A percentile compares a stretch with the other conserved stretches of the same genome.
These are phyloP conservation scores for Boletus sp. DNA, from an alignment of 768 basidiomycete species.

Conservation along the genomic window DNA sequence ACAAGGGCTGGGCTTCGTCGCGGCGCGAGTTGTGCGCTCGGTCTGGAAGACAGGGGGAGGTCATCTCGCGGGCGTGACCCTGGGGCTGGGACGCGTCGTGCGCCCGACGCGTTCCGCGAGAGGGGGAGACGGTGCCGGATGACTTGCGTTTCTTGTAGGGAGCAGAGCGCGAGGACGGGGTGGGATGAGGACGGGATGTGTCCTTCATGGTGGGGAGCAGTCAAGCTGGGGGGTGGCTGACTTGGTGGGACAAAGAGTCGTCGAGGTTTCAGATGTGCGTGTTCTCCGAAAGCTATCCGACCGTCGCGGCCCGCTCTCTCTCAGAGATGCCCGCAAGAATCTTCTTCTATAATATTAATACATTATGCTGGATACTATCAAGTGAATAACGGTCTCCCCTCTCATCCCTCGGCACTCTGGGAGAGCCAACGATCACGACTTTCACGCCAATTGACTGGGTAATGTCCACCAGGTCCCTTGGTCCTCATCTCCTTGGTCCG, in stretches of 20 bases:
- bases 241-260: constrained; percentile 6
- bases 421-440: background rate
- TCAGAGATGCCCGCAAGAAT: background rate
- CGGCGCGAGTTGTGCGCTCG: constrained; percentile 4
- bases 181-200: constrained; percentile 16
- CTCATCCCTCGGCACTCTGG: background rate
- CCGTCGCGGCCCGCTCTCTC: constrained; percentile 2
- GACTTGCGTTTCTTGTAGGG: constrained; percentile 21
- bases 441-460: background rate
- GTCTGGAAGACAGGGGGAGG: constrained; percentile 1
- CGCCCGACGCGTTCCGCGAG: constrained; percentile 10
- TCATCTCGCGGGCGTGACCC: background rate
- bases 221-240: constrained; percentile 18
- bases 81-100: constrained; percentile 10
- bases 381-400: background rate
- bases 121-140: constrained; percentile 3
- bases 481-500: background rate
- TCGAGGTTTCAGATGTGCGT: background rate
- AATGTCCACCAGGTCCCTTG: too few relatives aligned
- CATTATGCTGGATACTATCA: background rate
- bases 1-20: constrained; percentile 3
- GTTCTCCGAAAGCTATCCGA: constrained; percentile 7
- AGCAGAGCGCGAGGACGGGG: constrained; percentile 2
- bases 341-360: background rate
- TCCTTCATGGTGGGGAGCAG: constrained; percentile 22